Base-by-base conservation (phyloP, 306 rosid species). In the Medicago lupulina region DNA sequence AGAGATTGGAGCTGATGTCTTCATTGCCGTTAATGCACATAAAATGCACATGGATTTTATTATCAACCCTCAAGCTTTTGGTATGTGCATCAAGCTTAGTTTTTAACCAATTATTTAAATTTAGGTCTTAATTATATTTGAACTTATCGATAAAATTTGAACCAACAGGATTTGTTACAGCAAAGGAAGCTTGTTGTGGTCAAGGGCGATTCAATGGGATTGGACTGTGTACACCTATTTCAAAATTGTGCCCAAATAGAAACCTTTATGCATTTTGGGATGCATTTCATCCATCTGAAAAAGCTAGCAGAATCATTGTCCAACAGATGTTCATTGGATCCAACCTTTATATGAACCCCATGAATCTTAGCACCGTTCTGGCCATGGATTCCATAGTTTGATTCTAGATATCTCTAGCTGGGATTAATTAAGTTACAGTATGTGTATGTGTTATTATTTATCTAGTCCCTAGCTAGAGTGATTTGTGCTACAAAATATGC, bases 181-280 rank as follows among this genome's bases (percentile, higher is more conserved):
- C 94, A 4, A 88, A 82, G 80, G 34, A 83, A 15, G 96, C 96
- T 5, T 92, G 97, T 23, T 92, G 97, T 71, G 97, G 96, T 4
- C 97, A 92, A 80, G 94, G 97, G 10, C 91, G 94, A 2, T 87
- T 73, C 76, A 92, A 92, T 58, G 97, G 97, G 9, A 19, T 90
- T 54, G 96, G 97, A 15, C 84, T 88, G 1, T 87, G 97, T 82
- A 88, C 97, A 6, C 38, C 64, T 5, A 18, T 81, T 17, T 92
- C 97, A 2, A 90, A 85, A 79, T 79, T 92, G 85, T 90, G 96
- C 66, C 88, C 86, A 15, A 87, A 90, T 57, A 40, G 96, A 44
- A 88, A 85, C 53, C 38, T 69, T 2, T 86, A 81, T 9, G 96
- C 90, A 4, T 90, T 90, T 77, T 92, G 97, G 97, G 97, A 92